phyloP scores from a whole-genome alignment of 371 early-diverging fungal species.

The Actinomortierella ambigua region DNA sequence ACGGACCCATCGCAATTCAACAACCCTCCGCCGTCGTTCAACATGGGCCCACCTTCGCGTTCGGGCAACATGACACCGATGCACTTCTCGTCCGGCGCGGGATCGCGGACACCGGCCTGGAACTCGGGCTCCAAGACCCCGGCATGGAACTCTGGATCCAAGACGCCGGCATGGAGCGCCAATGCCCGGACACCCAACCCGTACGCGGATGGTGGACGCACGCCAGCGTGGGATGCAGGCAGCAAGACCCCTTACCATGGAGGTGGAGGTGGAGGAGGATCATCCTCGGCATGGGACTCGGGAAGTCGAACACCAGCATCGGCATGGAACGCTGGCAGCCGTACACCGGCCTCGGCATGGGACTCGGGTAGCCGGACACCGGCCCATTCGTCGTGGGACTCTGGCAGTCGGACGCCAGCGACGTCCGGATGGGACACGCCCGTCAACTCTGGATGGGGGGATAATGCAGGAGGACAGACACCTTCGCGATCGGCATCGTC shows the following conservation, averaged over 20 bases:
- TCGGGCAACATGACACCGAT: slow-evolving; percentile 62
- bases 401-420: slow-evolving; percentile 52
- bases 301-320: slow-evolving; percentile 53
- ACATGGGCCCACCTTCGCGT: neutral
- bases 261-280: slow-evolving; percentile 27
- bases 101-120: slow-evolving; percentile 81
- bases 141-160: slow-evolving; percentile 55
- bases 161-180: slow-evolving; percentile 76
- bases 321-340: slow-evolving; percentile 63
- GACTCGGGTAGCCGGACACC: slow-evolving; percentile 62
- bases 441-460: too few species aligned
- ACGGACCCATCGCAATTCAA: slow-evolving; percentile 11
- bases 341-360: slow-evolving; percentile 31
- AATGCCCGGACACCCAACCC: slow-evolving; percentile 73
- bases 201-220: slow-evolving; percentile 68
- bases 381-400: slow-evolving; percentile 53
- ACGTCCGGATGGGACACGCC: too few species aligned
- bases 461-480: too few species aligned
- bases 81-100: slow-evolving; percentile 55
- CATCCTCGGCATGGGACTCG: slow-evolving; percentile 31
- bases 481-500: too few species aligned
- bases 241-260: slow-evolving; percentile 62
- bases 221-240: slow-evolving; percentile 77
- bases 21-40: slow-evolving; percentile 4
- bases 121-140: slow-evolving; percentile 63